These are phyloP conservation scores for Schizopora paradoxa DNA, from an alignment of 1,284 basidiomycete genomes.

Conservation along the genomic window DNA sequence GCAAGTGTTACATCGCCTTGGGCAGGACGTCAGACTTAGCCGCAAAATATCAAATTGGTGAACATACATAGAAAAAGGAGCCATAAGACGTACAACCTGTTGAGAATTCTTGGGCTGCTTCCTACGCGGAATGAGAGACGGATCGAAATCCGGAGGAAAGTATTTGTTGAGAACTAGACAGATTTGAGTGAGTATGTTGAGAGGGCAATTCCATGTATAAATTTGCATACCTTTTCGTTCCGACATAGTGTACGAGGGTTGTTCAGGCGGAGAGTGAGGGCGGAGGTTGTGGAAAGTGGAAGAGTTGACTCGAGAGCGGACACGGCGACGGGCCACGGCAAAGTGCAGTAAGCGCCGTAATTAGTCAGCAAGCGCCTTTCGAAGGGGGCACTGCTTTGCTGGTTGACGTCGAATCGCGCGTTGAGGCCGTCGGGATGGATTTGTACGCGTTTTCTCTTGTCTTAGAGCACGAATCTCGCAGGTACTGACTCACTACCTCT, in stretches of 20 bases:
- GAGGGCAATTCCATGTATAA: not conserved
- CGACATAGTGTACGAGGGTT: constrained; percentile 62
- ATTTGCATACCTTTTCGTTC: constrained; percentile 70
- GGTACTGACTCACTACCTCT: too few relatives aligned
- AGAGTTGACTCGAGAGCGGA: not conserved
- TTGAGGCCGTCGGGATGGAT: too few relatives aligned
- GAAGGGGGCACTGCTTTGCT: too few relatives aligned
- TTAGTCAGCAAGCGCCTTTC: too few relatives aligned
- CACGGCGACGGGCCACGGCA: not conserved
- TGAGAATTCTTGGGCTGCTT: constrained; percentile 89
- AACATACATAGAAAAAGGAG: constrained; percentile 91
- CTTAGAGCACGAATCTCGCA: too few relatives aligned
- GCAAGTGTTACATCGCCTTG: constrained; percentile 86
- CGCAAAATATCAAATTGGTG: constrained; percentile 1
- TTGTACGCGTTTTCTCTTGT: too few relatives aligned
- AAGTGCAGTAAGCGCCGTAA: not conserved
- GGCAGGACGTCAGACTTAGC: constrained; percentile 17
- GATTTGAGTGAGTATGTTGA: constrained; percentile 5
- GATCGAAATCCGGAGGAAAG: constrained; percentile 96
- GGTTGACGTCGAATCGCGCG: too few relatives aligned
- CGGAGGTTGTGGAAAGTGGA: not conserved
- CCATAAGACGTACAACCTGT: constrained; percentile 97
- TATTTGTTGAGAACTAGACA: constrained; percentile 81
- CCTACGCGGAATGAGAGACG: constrained; percentile 88
- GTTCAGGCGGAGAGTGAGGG: too few relatives aligned